These are phyloP conservation scores for Groenewaldozyma tartarivorans DNA, from an alignment of 805 yeast species.

Conservation along the genomic window DNA sequence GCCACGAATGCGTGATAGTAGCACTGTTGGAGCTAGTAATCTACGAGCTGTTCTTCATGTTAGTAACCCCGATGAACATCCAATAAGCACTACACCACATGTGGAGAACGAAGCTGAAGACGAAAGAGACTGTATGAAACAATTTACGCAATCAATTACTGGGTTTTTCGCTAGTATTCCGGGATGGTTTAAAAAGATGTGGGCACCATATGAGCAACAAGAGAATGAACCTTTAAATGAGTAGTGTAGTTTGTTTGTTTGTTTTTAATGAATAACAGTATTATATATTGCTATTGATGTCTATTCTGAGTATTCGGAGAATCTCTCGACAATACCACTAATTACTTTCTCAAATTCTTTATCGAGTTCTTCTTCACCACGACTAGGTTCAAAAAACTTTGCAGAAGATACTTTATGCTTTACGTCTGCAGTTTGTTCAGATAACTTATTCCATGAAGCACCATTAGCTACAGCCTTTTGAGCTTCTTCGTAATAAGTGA, in stretches of 20 bases:
- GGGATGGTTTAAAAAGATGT: background rate
- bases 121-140: too few relatives aligned
- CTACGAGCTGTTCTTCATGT: background rate
- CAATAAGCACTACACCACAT: too few relatives aligned
- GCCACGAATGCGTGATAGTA: too few relatives aligned
- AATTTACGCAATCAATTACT: too few relatives aligned
- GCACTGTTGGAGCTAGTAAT: too few relatives aligned
- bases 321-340: conserved; percentile 72
- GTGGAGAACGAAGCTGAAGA: too few relatives aligned
- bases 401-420: conserved; percentile 91
- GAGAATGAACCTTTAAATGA: too few relatives aligned
- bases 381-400: conserved; percentile 91
- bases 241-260: too few relatives aligned
- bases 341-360: conserved; percentile 71
- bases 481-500: conserved; percentile 90
- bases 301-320: conserved; percentile 91
- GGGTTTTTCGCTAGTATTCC: too few relatives aligned
- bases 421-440: conserved; percentile 83
- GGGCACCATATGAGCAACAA: too few relatives aligned
- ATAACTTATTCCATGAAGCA: conserved; percentile 85
- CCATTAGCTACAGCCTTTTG: conserved; percentile 94
- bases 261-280: conserved; percentile 1
- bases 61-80: too few relatives aligned
- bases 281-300: background rate
- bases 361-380: conserved; percentile 72